These are phyloP conservation scores for Pseudogymnoascus sp. DNA, from an alignment of 2,329 filamentous ascomycete species.

Conservation along the genomic window DNA sequence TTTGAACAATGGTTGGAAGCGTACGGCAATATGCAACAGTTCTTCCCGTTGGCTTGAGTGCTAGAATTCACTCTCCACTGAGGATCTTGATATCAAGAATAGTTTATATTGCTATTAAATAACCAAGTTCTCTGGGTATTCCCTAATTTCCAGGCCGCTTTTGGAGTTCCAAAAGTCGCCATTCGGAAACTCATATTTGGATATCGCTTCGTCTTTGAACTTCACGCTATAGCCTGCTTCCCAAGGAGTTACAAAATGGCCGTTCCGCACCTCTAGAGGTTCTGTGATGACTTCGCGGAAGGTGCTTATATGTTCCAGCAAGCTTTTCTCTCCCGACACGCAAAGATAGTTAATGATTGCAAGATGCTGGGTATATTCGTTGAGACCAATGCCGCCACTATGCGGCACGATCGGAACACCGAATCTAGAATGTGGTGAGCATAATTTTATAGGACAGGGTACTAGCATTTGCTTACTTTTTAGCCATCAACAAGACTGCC, in stretches of 20 bases:
- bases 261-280: conserved; percentile 68
- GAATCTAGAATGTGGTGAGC: conserved; percentile 12
- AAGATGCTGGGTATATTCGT: conserved; percentile 85
- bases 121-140: background rate
- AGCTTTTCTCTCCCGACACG: conserved; percentile 67
- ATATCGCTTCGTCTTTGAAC: conserved; percentile 20
- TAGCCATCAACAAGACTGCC: conserved; percentile 80
- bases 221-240: conserved; percentile 81
- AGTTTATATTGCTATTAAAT: background rate
- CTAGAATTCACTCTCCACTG: background rate
- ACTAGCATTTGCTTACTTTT: conserved; percentile 43
- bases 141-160: background rate
- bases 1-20: conserved; percentile 9
- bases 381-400: conserved; percentile 76
- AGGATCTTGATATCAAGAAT: background rate
- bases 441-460: background rate
- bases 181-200: conserved; percentile 5
- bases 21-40: background rate
- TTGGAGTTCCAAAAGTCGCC: background rate
- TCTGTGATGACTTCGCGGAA: conserved; percentile 84
- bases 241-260: conserved; percentile 75
- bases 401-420: conserved; percentile 76
- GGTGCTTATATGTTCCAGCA: conserved; percentile 84
- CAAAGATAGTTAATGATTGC: conserved; percentile 85
- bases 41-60: conserved; percentile 9